Base-by-base conservation (phyloP, 768 basidiomycete species). In the Hortiboletus flavorubellus region DNA sequence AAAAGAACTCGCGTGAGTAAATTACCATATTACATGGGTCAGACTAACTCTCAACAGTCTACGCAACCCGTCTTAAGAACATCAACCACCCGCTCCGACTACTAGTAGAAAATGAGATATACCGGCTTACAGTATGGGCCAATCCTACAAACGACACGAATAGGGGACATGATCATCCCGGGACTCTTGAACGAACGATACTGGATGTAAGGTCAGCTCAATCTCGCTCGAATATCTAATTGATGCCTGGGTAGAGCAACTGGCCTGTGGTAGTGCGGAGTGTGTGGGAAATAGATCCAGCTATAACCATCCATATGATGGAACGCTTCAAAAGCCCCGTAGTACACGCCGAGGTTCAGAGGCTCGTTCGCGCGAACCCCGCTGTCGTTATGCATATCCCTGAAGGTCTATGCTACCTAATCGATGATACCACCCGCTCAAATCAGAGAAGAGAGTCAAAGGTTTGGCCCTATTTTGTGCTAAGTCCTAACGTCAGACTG, bases 51-150 rank as follows among this genome's bases (percentile, higher is more conserved):
- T 39, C 59, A 12, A 16, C 63, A 82, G 87, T 86, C 40, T 90
- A 85, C 62, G 68, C 71, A 12, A 72, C 76, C 5, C 79, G 80
- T 40, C 81, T 96, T 38, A 83, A 83, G 52, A 84, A 77, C 42
- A 73, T 89, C 5, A 88, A 88, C 54, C 78, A 81, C 18, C 86
- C 96, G 0, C 75, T 98, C n/a, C 80, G 86, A 21, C 72, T 96
- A 8, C 79, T 98, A 12, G 85, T 93, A 8, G 93, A 96, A 70
- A 94, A 92, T 66, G 97, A 99, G 68, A 85, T 98, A 41, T 84
- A 80, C 63, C 81, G 94, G 15, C 73, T 98, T 41, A 80, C 76
- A 5, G 94, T 98, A 8, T 98, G 97, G 97, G 78, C 78, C 42
- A 98, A 98, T 70, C 91, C 93, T 0, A 78, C 80, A 31, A 89